Base-by-base conservation (phyloP, 805 yeast genomes). In the Ogataea ganodermae region DNA sequence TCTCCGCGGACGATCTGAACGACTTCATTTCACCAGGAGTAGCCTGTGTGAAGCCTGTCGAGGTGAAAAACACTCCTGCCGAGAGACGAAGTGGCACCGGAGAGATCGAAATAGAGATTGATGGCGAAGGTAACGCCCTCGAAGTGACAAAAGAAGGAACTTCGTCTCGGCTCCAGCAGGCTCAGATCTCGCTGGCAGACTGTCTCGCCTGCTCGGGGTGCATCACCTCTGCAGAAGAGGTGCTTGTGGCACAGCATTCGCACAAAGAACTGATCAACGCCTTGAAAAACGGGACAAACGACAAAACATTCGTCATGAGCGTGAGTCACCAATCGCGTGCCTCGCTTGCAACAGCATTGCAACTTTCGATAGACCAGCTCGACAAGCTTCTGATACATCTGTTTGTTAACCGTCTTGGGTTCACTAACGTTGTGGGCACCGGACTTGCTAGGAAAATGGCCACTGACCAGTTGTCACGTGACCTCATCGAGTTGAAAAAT, bases 181-280 rank as follows among this genome's bases (percentile, higher is more conserved):
- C 97, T 0, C 92, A 87, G 53, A 92, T 94, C 39, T 86, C 94
- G 1, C 69, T 94, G 42, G 84, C 90, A 16, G 99, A 94, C 70
- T 94, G 99, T 67, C 72, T 94, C 45, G 99, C 99, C 0, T 94
- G 99, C 62, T 83, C 95, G 7, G 99, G 99, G 0, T 94, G 99
- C 66, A 89, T 94, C 45, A 94, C 99, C 0, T 87, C 96, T 4
- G 95, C 97, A n/a, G 99, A 94, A 63, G 96, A 92, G 52, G 89
- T 94, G 6, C 70, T 94, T 38, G 86, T 94, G 33, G 89, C 96
- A 2, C 84, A 89, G 55, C 99, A 94, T 64, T 87, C 96, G 31
- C 95, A 91, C 58, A 80, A 79, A 18, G 91, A 91, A 57, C 75
- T 94, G 39, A 55, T 90, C 20, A 77, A 78, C 39, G 85, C 83